Conservation (phyloP, 2,329 filamentous ascomycete genomes). For the Fusarium brachygibbosum region DNA sequence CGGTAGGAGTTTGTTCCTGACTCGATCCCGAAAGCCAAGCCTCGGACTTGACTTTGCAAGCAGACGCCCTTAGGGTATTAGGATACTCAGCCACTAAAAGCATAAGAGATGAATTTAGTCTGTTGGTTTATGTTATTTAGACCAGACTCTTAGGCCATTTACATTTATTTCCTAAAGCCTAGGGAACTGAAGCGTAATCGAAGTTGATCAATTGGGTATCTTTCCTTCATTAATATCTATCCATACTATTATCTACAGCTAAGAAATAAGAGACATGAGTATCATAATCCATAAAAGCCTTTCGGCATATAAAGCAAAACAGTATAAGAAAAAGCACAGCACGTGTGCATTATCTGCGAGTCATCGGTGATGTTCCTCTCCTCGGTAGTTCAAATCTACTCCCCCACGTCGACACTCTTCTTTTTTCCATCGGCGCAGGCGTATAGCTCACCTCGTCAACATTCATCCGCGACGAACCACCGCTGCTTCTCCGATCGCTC, state of each 20-base stretch:
- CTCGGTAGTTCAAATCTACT: constrained; percentile 19
- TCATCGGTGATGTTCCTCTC: constrained; percentile 10
- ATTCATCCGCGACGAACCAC: constrained; percentile 23
- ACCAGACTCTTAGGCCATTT: too few species aligned
- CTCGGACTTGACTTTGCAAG: too few species aligned
- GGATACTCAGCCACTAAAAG: too few species aligned
- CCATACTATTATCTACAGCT: constrained; percentile 3
- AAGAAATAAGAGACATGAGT: constrained; percentile 24
- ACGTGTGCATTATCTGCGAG: neutral
- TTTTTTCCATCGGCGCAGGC: constrained; percentile 4
- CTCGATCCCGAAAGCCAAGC: too few species aligned
- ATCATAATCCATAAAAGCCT: constrained; percentile 32
- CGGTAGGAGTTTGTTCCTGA: too few species aligned
- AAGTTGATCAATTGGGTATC: constrained; percentile 26
- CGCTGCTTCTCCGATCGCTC: constrained; percentile 28
- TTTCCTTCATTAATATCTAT: constrained; percentile 18
- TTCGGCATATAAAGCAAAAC: neutral
- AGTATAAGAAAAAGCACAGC: neutral
- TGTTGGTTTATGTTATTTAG: too few species aligned
- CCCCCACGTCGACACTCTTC: constrained; percentile 15
- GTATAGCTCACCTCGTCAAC: constrained; percentile 16
- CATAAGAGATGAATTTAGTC: too few species aligned
- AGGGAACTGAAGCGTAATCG: neutral
- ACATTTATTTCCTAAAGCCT: neutral
- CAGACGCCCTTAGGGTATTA: too few species aligned